Evolutionary conservation across 805 yeast genomes (phyloP).

Genomic region (Saitoella complicata): DNA sequence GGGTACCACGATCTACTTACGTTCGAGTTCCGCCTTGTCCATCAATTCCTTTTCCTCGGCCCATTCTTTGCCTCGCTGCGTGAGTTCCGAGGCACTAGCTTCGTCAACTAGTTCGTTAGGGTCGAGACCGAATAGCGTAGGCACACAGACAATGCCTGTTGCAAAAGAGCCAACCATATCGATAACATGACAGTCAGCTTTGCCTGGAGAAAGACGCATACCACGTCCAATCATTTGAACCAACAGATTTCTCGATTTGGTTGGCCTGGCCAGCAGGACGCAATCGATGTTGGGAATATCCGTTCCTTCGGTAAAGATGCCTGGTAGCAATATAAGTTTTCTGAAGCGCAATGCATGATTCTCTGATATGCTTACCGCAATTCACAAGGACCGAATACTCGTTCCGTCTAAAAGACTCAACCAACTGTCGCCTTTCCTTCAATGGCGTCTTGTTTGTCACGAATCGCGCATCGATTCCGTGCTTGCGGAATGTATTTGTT

Average conservation of each 20-base stretch:
- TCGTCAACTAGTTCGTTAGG: conserved; percentile 6
- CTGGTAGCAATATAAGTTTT: too few relatives aligned
- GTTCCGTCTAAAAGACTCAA: conserved; percentile 46
- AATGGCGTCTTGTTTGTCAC: conserved; percentile 52
- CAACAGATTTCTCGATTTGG: conserved; percentile 52
- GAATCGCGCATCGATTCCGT: conserved; percentile 53
- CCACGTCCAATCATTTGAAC: conserved; percentile 91
- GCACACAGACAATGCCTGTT: conserved; percentile 36
- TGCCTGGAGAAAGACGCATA: conserved; percentile 43
- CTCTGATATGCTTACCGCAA: conserved; percentile 29
- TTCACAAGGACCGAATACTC: conserved; percentile 59
- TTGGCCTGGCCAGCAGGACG: conserved; percentile 62
- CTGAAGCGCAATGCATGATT: too few relatives aligned
- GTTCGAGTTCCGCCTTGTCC: conserved; percentile 3
- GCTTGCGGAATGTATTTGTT: conserved; percentile 33
- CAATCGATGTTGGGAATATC: conserved; percentile 84
- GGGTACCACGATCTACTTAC: not conserved
- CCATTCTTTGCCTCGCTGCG: not conserved
- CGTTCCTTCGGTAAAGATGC: conserved; percentile 86
- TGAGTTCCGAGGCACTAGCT: not conserved
- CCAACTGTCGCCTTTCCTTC: conserved; percentile 32
- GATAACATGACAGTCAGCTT: conserved; percentile 52
- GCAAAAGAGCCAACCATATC: conserved; percentile 57
- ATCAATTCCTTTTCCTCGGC: not conserved
- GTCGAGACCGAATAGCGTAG: conserved; percentile 30